Base-by-base conservation (phyloP, 805 yeast species). In the Wickerhamiella galacta region DNA sequence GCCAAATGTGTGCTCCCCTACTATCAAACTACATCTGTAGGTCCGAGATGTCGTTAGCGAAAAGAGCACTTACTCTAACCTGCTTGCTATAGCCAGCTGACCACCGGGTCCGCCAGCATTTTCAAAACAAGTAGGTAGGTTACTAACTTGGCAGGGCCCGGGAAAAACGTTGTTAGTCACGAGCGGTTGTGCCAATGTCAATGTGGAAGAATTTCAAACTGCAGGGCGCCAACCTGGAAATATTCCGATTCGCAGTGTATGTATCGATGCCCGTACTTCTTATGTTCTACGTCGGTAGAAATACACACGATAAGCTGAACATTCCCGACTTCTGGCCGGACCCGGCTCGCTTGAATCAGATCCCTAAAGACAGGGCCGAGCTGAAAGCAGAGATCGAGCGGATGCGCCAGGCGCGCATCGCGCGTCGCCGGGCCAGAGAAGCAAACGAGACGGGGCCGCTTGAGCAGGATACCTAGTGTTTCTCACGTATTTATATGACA, bases 251-350 rank as follows among this genome's bases (percentile, higher is more conserved):
- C 56, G 72, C 93, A 0, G 76, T 83, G 49, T 85, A 79, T 52
- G 68, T 85, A 28, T 59, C 82, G 45, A 71, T 92, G 1, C 96
- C 96, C 0, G 78, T 85, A 30, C 66, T 70, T n/a, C 77, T 82
- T 48, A 85, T 85, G 96, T 76, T 81, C 56, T 85, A 77, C 46
- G 85, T 82, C 28, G 95, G 96, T 51, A 68, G 77, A 25, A 85
- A 85, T 46, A 77, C 95, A 2, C 93, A 85, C 53, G 70, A 64
- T 46, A 85, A 82, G 59, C 72, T 85, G 53, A 80, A 82, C 49
- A 74, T 83, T 30, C 92, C 93, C 6, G 94, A 94, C 15, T 85
- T 81, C 57, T 83, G 94, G 93, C 96, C 96, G 3, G 95, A 83
- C 53, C 95, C 95, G 26, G 77, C 78, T 26, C 77, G 95, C 2